Evolutionary conservation across 2,329 filamentous ascomycete genomes (phyloP).

Genomic region (Uncinocarpus reesii): DNA sequence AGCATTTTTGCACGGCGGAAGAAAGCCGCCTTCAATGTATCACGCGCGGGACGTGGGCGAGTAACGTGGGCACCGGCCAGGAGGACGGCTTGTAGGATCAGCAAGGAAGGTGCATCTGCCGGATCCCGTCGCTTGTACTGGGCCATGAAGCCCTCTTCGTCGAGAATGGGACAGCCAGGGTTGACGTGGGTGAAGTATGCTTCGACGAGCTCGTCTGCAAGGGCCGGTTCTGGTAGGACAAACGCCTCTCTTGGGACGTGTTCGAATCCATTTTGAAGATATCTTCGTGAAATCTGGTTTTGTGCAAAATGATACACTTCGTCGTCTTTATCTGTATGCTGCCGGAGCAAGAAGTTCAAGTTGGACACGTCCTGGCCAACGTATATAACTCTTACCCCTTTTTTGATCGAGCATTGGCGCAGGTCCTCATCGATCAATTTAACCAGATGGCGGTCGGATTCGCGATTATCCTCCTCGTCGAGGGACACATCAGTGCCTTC

Average conservation of each 20-base stretch:
- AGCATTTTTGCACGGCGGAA: slow-evolving; percentile 46
- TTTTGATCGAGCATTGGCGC: slow-evolving; percentile 38
- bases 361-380: slow-evolving; percentile 49
- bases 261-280: slow-evolving; percentile 36
- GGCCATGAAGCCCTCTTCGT: slow-evolving; percentile 44
- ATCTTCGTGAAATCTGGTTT: slow-evolving; percentile 36
- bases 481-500: slow-evolving; percentile 24
- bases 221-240: slow-evolving; percentile 38
- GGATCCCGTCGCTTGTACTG: slow-evolving; percentile 41
- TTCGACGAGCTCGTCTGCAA: slow-evolving; percentile 43
- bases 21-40: slow-evolving; percentile 40
- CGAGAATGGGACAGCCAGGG: slow-evolving; percentile 43
- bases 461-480: slow-evolving; percentile 34
- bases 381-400: slow-evolving; percentile 43
- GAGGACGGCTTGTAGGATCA: slow-evolving; percentile 43
- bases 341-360: slow-evolving; percentile 46
- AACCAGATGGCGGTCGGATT: slow-evolving; percentile 39
- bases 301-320: slow-evolving; percentile 37
- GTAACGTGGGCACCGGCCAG: slow-evolving; percentile 45
- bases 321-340: slow-evolving; percentile 33
- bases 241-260: slow-evolving; percentile 41
- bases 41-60: slow-evolving; percentile 32
- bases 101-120: slow-evolving; percentile 37
- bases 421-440: slow-evolving; percentile 44
- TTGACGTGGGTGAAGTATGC: slow-evolving; percentile 45